phyloP scores from a whole-genome alignment of 176 grass and related monocot genomes.

The Otatea glauca region DNA sequence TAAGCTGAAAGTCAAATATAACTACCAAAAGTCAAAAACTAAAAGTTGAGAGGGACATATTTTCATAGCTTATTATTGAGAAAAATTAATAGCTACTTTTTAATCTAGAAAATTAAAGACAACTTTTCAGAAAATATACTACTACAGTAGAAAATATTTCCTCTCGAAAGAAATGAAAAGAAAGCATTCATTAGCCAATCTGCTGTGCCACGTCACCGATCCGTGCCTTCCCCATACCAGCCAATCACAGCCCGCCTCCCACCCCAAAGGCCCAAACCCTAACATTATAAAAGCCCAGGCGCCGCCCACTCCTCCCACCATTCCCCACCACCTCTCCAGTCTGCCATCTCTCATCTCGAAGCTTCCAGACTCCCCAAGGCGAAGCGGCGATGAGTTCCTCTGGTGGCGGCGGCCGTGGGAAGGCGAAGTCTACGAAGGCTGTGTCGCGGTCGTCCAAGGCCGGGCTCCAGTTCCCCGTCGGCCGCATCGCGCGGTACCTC shows the following conservation, averaged over 20 bases:
- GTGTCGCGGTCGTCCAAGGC: slow-evolving; percentile 61
- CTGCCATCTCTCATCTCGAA: slow-evolving; percentile 1
- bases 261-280: slow-evolving; percentile 50
- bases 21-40: too few species aligned
- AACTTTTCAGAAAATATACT: too few species aligned
- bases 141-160: too few species aligned
- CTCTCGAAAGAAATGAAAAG: background rate
- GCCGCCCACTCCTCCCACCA: background rate
- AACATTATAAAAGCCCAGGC: slow-evolving; percentile 44
- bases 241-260: slow-evolving; percentile 36
- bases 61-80: too few species aligned
- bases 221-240: background rate
- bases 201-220: slow-evolving; percentile 37
- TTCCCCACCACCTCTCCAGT: background rate
- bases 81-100: too few species aligned
- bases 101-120: too few species aligned
- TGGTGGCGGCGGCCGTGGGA: slow-evolving; percentile 52
- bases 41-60: too few species aligned
- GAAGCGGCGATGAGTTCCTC: slow-evolving; percentile 53
- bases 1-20: too few species aligned
- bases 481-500: slow-evolving; percentile 69
- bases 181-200: background rate
- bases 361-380: background rate
- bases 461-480: slow-evolving; percentile 80
- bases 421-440: slow-evolving; percentile 50